Evolutionary conservation across 176 grass and related monocot species (phyloP).

Genomic region (Cenchrus fungigraminus): DNA sequence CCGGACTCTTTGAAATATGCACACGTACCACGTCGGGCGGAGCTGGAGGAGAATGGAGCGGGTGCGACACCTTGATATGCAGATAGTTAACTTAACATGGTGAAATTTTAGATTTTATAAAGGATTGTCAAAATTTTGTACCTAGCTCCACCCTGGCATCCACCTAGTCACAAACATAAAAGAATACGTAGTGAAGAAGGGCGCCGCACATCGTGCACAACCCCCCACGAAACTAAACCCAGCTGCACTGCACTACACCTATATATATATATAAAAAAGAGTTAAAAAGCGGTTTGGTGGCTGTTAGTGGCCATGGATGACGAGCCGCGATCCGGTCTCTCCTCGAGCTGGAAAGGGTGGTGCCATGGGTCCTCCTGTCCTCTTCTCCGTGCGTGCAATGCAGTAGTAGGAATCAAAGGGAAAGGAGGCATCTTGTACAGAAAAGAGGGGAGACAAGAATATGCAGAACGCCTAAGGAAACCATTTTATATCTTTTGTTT

Average conservation of each 20-base stretch:
- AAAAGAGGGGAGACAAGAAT: neutral
- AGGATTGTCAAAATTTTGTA: too few relatives aligned
- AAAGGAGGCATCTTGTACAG: neutral
- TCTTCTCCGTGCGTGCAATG: neutral
- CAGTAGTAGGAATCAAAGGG: neutral
- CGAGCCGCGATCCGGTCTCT: neutral
- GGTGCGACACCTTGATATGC: too few relatives aligned
- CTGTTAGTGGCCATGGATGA: neutral
- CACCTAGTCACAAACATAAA: too few relatives aligned
- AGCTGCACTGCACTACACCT: neutral
- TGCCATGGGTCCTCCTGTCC: neutral
- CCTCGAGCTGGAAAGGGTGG: constrained; percentile 11
- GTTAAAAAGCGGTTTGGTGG: neutral
- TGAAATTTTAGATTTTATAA: too few relatives aligned
- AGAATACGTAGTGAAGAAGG: too few relatives aligned
- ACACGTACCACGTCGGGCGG: too few relatives aligned
- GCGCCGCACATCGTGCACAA: neutral
- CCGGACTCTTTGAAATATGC: too few relatives aligned
- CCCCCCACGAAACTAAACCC: neutral
- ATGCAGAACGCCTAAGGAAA: neutral
- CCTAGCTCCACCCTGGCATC: too few relatives aligned
- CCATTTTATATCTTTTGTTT: neutral
- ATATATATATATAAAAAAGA: neutral
- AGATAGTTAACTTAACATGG: too few relatives aligned
- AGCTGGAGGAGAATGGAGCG: too few relatives aligned